Percentiles rank a stretch among this genome's conserved stretches.
These are phyloP conservation scores for Trichoderma semiorbis DNA, from an alignment of 2,329 filamentous ascomycete genomes.

Conservation along the genomic window DNA sequence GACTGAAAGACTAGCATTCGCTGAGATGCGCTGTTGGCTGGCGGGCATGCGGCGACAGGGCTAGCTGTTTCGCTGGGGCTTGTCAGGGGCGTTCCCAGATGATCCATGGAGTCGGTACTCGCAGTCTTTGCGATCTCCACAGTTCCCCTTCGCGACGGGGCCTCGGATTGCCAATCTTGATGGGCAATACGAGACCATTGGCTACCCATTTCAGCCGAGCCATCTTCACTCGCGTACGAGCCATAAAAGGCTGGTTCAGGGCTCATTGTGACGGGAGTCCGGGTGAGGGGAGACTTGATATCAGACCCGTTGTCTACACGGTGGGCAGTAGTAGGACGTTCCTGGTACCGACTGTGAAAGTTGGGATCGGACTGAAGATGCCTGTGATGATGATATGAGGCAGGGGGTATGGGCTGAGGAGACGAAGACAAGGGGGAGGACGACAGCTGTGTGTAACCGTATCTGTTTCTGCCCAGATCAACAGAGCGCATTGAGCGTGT, in stretches of 20 bases:
- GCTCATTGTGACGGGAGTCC: not conserved
- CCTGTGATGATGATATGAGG: conserved; percentile 31
- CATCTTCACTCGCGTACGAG: conserved; percentile 20
- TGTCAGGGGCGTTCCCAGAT: conserved; percentile 49
- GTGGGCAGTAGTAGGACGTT: conserved; percentile 48
- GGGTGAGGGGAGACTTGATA: not conserved
- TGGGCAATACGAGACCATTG: conserved; percentile 38
- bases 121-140: conserved; percentile 47
- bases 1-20: conserved; percentile 55
- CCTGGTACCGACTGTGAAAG: conserved; percentile 37
- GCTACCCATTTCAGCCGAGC: conserved; percentile 21
- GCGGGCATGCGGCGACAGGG: conserved; percentile 42
- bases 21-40: conserved; percentile 42
- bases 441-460: conserved; percentile 28
- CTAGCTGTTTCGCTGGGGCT: conserved; percentile 53
- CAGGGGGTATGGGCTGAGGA: conserved; percentile 33
- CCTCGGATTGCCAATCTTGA: conserved; percentile 37
- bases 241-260: not conserved
- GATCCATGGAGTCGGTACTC: conserved; percentile 49
- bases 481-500: conserved; percentile 47
- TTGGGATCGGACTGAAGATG: conserved; percentile 46
- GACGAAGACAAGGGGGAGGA: conserved; percentile 40
- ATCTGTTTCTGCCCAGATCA: conserved; percentile 34
- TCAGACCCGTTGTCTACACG: conserved; percentile 29
- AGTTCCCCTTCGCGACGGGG: conserved; percentile 40